Base-by-base conservation (phyloP, 2,329 filamentous ascomycete species). In the Samsoniella hepiali region DNA sequence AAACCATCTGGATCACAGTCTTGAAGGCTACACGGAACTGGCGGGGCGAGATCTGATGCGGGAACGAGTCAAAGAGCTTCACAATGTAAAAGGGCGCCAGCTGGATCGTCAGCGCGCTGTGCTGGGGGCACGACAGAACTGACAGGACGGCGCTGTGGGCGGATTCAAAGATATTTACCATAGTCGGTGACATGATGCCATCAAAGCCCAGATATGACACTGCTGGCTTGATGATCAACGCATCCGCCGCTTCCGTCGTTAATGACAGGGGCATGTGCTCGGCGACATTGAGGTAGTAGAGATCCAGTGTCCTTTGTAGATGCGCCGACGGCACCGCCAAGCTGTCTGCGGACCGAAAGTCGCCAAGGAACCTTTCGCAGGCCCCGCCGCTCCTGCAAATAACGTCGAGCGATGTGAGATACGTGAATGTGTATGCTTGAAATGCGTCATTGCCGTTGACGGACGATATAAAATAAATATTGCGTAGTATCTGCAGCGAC, bases 11-110 rank as follows among this genome's bases (percentile, higher is more conserved):
- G 74, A 96, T 86, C 53, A 97, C 80, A 1, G 91, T 94, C 73
- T 89, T 91, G 80, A 96, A 93, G 11, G 93, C 93, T 10, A 97
- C 81, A 36, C 93, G 86, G 79, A 97, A 97, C 73, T 97, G 93
- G 17, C 93, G 87, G 1, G 91, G 83, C 0, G 91, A 93, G 27
- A 97, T 86, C 64, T 89, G 89, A 1, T 81, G 73, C 0, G 93
- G 93, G 74, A 97, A 97, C 1, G 91, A 88, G 27, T 84, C 81
- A 71, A 96, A 91, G 0, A 97, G 82, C 15, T 88, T 87, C 69
- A 93, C 88, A 67, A 96, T 87, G 75, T 97, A 97, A 71, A 91
- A 91, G 0, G 92, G 91, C 1, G 93, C 82, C 61, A 95, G 84
- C 66, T 84, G 83, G 9, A 87, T 83, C 17, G 91, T 88, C 29